A percentile compares a stretch with the other conserved stretches of the same genome.
These are phyloP conservation scores for Avicennia marina DNA, from an alignment of 257 asterid genomes.

Conservation along the genomic window DNA sequence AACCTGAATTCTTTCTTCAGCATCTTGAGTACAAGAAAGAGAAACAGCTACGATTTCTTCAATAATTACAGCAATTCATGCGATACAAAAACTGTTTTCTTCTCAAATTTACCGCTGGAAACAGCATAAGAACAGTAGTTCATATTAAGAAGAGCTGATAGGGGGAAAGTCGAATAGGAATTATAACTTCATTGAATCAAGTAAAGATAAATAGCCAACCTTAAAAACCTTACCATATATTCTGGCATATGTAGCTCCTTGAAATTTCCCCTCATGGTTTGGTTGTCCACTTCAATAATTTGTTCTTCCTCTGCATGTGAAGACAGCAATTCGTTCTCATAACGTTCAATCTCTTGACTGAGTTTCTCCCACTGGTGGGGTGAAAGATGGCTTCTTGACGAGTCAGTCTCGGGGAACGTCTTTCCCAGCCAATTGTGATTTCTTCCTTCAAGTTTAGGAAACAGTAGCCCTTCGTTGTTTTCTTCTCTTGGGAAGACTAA, in stretches of 20 bases:
- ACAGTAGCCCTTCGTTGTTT: conserved; percentile 35
- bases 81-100: too few relatives aligned
- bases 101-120: too few relatives aligned
- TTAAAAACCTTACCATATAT: conserved; percentile 32
- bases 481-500: conserved; percentile 43
- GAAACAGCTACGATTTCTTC: neutral
- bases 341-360: conserved; percentile 35
- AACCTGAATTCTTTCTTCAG: conserved; percentile 31
- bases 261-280: conserved; percentile 6
- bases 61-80: neutral
- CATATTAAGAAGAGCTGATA: too few relatives aligned
- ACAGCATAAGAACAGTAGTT: too few relatives aligned
- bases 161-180: too few relatives aligned
- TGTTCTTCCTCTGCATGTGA: conserved; percentile 27
- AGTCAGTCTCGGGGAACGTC: conserved; percentile 36
- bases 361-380: conserved; percentile 39
- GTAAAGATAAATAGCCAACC: too few relatives aligned
- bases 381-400: conserved; percentile 23
- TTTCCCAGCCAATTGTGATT: conserved; percentile 45
- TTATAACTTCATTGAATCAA: too few relatives aligned
- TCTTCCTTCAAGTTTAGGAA: conserved; percentile 36
- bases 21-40: conserved; percentile 19
- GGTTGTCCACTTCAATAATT: conserved; percentile 14
- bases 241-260: conserved; percentile 26
- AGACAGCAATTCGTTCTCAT: conserved; percentile 35